Evolutionary conservation across 139 green algal genomes (phyloP).

Genomic region (Bryopsis sp.): DNA sequence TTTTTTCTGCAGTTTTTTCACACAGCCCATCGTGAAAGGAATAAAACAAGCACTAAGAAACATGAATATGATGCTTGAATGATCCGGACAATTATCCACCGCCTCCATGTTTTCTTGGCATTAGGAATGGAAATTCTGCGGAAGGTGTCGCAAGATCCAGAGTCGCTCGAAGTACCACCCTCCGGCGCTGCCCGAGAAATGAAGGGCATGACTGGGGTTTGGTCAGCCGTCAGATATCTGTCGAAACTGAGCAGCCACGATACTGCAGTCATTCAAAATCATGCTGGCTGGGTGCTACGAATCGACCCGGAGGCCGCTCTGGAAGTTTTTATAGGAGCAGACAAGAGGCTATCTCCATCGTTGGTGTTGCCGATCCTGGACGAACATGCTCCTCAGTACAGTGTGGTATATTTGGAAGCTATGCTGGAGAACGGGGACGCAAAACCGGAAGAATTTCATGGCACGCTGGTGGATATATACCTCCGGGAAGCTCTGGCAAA

Average conservation of each 20-base stretch:
- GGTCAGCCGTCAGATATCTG: constrained; percentile 71
- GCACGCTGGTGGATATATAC: constrained; percentile 8
- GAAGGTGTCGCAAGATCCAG: constrained; percentile 39
- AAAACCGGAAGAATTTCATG: constrained; percentile 9
- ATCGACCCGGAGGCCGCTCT: constrained; percentile 71
- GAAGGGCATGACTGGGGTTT: constrained; percentile 67
- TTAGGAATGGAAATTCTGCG: constrained; percentile 63
- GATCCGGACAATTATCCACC: no score
- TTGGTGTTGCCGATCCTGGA: constrained; percentile 41
- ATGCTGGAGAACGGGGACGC: constrained; percentile 14
- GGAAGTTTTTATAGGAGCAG: constrained; percentile 50
- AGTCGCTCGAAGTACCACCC: neutral
- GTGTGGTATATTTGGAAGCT: constrained; percentile 16
- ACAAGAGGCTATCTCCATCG: constrained; percentile 31
- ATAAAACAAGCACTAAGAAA: no score
- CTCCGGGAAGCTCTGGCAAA: constrained; percentile 6
- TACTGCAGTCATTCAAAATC: constrained; percentile 18
- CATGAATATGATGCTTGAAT: no score
- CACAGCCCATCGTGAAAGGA: constrained; percentile 33
- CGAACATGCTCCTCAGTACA: constrained; percentile 20
- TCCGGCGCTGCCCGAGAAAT: constrained; percentile 50
- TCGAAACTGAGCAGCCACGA: constrained; percentile 27
- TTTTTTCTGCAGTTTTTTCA: constrained; percentile 3
- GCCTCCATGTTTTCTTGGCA: no score
- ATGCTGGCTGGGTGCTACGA: constrained; percentile 66